Evolutionary conservation across 2,329 filamentous ascomycete species (phyloP).

Genomic region (Colletotrichum sidae): DNA sequence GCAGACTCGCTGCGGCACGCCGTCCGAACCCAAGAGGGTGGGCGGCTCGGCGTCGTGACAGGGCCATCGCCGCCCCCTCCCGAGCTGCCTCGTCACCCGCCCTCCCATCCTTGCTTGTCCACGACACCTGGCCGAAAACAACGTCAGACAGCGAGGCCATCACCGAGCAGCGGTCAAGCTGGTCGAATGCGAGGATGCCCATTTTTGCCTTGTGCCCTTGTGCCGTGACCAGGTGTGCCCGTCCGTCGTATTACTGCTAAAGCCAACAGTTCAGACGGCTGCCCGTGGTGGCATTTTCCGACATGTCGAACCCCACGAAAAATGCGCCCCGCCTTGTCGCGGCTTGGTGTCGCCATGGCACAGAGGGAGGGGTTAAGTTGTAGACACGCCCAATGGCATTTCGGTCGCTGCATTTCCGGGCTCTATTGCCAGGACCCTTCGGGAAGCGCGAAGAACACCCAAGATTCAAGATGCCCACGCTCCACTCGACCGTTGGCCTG

Average conservation of each 20-base stretch:
- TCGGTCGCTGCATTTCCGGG: slow-evolving; percentile 1
- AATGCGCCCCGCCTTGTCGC: slow-evolving; percentile 24
- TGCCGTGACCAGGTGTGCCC: too few species aligned
- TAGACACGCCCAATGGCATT: slow-evolving; percentile 27
- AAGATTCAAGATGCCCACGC: too few species aligned
- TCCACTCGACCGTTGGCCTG: too few species aligned
- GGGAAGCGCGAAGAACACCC: slow-evolving; percentile 30
- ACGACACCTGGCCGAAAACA: slow-evolving; percentile 23
- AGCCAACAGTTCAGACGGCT: slow-evolving; percentile 16
- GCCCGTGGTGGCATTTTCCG: neutral
- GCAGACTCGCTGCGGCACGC: slow-evolving; percentile 35
- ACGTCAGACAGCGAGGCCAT: too few species aligned
- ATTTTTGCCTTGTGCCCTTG: too few species aligned
- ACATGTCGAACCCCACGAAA: slow-evolving; percentile 16
- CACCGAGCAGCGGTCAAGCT: slow-evolving; percentile 13
- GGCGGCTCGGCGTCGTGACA: slow-evolving; percentile 31
- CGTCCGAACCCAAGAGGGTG: slow-evolving; percentile 33
- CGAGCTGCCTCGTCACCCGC: slow-evolving; percentile 28
- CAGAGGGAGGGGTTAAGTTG: slow-evolving; percentile 10
- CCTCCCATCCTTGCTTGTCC: slow-evolving; percentile 17
- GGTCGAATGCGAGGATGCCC: too few species aligned
- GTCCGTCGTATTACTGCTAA: too few species aligned
- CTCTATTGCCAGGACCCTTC: slow-evolving; percentile 12
- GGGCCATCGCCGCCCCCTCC: slow-evolving; percentile 19
- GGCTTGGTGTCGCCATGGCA: slow-evolving; percentile 33